These are phyloP conservation scores for Juglanconis juglandina DNA, from an alignment of 2,329 filamentous ascomycete species.

Conservation along the genomic window DNA sequence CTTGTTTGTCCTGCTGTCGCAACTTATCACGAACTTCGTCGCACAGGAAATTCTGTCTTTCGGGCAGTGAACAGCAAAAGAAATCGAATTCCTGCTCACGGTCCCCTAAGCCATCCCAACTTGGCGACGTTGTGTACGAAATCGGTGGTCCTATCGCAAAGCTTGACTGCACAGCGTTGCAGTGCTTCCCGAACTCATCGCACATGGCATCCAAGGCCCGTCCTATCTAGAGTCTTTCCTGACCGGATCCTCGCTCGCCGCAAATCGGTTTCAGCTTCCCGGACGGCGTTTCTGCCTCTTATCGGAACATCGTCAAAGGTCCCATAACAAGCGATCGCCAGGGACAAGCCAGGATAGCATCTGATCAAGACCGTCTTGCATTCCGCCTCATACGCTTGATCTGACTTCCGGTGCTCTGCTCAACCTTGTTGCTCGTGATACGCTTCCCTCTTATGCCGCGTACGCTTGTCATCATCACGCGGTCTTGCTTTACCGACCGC, in stretches of 20 bases:
- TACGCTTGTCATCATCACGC: no score
- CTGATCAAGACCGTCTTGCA: constrained; percentile 1
- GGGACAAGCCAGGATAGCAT: neutral
- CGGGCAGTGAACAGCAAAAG: no score
- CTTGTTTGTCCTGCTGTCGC: no score
- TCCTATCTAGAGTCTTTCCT: neutral
- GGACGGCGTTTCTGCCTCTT: constrained; percentile 10
- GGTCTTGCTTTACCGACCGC: neutral
- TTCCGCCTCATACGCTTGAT: constrained; percentile 5
- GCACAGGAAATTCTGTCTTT: no score
- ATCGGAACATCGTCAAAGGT: constrained; percentile 2
- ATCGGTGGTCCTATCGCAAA: neutral
- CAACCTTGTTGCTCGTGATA: no score
- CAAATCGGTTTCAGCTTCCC: constrained; percentile 17
- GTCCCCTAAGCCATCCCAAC: neutral
- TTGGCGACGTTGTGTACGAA: neutral
- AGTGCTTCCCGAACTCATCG: neutral
- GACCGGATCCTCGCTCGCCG: constrained; percentile 11
- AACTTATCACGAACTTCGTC: no score
- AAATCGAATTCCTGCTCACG: neutral
- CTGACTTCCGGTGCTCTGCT: neutral
- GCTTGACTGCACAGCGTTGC: neutral
- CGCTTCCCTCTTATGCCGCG: no score
- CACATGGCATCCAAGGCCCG: neutral
- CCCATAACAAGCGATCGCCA: neutral